These are phyloP conservation scores for Ogataea ramenticola DNA, from an alignment of 805 yeast genomes.

Conservation along the genomic window DNA sequence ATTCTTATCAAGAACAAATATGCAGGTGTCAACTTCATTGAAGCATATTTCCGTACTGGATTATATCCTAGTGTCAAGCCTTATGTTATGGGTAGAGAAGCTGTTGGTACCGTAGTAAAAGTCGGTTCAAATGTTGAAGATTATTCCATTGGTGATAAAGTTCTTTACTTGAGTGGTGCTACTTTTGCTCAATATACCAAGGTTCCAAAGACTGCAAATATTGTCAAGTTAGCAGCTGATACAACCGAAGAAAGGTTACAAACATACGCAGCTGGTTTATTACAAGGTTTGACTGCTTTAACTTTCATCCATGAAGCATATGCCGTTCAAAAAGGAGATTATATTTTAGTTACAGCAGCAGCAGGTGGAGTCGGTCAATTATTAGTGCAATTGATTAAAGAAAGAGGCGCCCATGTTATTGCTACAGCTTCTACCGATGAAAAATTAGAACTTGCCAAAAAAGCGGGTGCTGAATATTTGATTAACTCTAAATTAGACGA, in stretches of 20 bases:
- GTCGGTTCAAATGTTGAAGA: conserved; percentile 51
- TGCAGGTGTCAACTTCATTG: conserved; percentile 80
- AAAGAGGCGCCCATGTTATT: conserved; percentile 71
- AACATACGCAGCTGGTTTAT: conserved; percentile 49
- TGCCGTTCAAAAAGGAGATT: conserved; percentile 61
- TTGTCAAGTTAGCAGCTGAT: conserved; percentile 43
- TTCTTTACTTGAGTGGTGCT: conserved; percentile 44
- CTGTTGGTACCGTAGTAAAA: conserved; percentile 60
- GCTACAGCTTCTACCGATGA: conserved; percentile 78
- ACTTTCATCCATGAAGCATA: conserved; percentile 64
- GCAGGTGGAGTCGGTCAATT: conserved; percentile 92
- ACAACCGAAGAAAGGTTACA: conserved; percentile 42
- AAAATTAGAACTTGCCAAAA: conserved; percentile 59
- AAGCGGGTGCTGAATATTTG: conserved; percentile 69
- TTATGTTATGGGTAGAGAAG: conserved; percentile 60
- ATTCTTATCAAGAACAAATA: conserved; percentile 66
- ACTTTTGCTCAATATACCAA: conserved; percentile 75
- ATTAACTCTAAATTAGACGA: conserved; percentile 39
- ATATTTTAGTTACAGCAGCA: conserved; percentile 78
- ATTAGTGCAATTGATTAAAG: conserved; percentile 54
- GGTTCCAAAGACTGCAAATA: conserved; percentile 25
- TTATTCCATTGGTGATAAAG: conserved; percentile 61
- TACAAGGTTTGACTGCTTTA: conserved; percentile 78
- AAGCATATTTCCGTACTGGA: conserved; percentile 76
- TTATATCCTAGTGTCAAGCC: conserved; percentile 61